Evolutionary conservation across 2,329 filamentous ascomycete species (phyloP).

Genomic region (Trematosphaeria pertusa): DNA sequence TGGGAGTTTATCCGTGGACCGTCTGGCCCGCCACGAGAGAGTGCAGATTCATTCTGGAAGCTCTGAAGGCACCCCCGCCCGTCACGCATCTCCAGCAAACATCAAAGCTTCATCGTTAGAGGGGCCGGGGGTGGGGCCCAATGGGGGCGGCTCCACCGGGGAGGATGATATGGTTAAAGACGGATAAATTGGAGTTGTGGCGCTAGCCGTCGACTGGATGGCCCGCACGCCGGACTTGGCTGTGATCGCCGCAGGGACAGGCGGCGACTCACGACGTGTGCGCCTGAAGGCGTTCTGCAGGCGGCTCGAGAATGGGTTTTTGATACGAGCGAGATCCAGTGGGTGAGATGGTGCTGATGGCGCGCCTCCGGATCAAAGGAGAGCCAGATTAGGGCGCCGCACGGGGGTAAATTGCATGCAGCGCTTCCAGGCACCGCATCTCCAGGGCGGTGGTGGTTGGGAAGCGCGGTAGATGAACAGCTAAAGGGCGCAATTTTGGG

Average conservation of each 20-base stretch:
- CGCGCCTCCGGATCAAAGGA: conserved; percentile 23
- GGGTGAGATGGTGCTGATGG: conserved; percentile 15
- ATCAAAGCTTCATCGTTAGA: conserved; percentile 15
- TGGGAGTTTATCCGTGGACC: conserved; percentile 25
- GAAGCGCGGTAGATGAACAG: conserved; percentile 15
- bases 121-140: conserved; percentile 11
- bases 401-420: conserved; percentile 7
- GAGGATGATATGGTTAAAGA: conserved; percentile 23
- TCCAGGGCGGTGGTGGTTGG: conserved; percentile 14
- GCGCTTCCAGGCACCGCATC: conserved; percentile 9
- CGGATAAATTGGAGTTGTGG: conserved; percentile 20
- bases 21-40: conserved; percentile 15
- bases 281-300: conserved; percentile 15
- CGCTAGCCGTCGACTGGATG: conserved; percentile 10
- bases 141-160: conserved; percentile 11
- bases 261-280: not conserved
- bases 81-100: conserved; percentile 10
- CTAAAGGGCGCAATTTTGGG: conserved; percentile 17
- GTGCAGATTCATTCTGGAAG: conserved; percentile 22
- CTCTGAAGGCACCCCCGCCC: conserved; percentile 10
- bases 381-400: conserved; percentile 8
- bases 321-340: conserved; percentile 17
- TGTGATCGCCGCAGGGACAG: conserved; percentile 22
- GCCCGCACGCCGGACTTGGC: conserved; percentile 11
- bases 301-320: conserved; percentile 6